A percentile compares a stretch with the other conserved stretches of the same genome.
Conservation (phyloP, 805 yeast genomes). For the Hanseniaspora singularis region DNA sequence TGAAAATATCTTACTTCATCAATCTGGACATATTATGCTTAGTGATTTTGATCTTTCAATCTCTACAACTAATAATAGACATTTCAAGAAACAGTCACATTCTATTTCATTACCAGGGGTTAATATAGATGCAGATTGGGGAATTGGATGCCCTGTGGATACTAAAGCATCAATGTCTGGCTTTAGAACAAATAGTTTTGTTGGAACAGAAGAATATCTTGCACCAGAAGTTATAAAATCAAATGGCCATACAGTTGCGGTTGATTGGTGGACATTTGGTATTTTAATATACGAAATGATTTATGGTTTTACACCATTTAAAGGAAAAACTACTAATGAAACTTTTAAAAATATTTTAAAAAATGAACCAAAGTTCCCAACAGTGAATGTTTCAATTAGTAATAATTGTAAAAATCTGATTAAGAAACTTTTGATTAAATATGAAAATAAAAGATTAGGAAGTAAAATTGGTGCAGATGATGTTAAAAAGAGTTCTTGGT, state of each 20-base stretch:
- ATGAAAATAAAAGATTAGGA: conserved; percentile 79
- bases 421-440: conserved; percentile 72
- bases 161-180: conserved; percentile 94
- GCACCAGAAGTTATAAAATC: conserved; percentile 98
- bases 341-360: conserved; percentile 83
- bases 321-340: conserved; percentile 76
- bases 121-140: conserved; percentile 29
- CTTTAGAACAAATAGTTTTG: conserved; percentile 93
- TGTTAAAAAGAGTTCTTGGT: conserved; percentile 79
- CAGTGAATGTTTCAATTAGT: conserved; percentile 45
- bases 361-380: conserved; percentile 71
- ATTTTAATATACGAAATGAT: conserved; percentile 88
- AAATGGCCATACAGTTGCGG: conserved; percentile 94
- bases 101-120: conserved; percentile 35
- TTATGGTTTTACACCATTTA: conserved; percentile 91
- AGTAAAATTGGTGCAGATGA: conserved; percentile 92
- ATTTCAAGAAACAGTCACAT: conserved; percentile 24
- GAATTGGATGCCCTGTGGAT: conserved; percentile 50
- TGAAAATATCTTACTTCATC: conserved; percentile 85
- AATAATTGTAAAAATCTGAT: conserved; percentile 69
- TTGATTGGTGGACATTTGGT: conserved; percentile 99
- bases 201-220: conserved; percentile 96
- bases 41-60: conserved; percentile 93
- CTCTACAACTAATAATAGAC: conserved; percentile 70
- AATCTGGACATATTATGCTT: conserved; percentile 95